phyloP scores from a whole-genome alignment of 2,329 filamentous ascomycete genomes.

The Helminthosporium solani region DNA sequence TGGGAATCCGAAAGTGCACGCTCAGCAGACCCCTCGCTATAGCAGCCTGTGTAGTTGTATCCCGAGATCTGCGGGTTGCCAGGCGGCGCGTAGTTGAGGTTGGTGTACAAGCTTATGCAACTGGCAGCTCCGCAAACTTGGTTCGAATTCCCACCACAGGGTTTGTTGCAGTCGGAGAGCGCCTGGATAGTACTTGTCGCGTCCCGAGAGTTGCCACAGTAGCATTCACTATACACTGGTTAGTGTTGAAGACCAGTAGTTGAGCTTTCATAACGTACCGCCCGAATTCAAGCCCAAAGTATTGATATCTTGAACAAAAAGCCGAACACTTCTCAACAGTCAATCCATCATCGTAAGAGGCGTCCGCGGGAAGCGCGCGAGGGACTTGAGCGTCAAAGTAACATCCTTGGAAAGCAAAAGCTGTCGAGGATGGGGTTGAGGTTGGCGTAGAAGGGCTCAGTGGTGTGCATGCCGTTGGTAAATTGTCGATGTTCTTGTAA shows the following conservation, averaged over 20 bases:
- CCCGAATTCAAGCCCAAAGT: constrained; percentile 25
- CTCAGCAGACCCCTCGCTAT: constrained; percentile 34
- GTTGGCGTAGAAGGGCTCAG: constrained; percentile 10
- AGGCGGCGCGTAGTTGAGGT: constrained; percentile 35
- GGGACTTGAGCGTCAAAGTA: constrained; percentile 17
- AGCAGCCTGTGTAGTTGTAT: constrained; percentile 43
- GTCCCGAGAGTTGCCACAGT: constrained; percentile 20
- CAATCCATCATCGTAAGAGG: constrained; percentile 14
- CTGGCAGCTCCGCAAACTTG: constrained; percentile 21
- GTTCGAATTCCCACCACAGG: constrained; percentile 18
- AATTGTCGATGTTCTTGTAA: constrained; percentile 17
- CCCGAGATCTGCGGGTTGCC: constrained; percentile 20
- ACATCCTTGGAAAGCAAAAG: constrained; percentile 24
- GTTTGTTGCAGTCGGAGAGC: constrained; percentile 24
- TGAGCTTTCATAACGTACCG: background rate
- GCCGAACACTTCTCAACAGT: constrained; percentile 24
- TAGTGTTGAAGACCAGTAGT: background rate
- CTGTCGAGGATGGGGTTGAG: constrained; percentile 9
- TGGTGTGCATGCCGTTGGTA: constrained; percentile 18
- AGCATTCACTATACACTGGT: constrained; percentile 14
- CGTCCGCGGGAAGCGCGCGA: constrained; percentile 18
- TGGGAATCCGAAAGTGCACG: constrained; percentile 36
- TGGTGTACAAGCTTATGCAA: constrained; percentile 38
- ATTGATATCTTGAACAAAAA: constrained; percentile 22
- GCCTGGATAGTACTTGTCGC: constrained; percentile 11